Base-by-base conservation (phyloP, 345 rosid species). In the Populus euphratica region DNA sequence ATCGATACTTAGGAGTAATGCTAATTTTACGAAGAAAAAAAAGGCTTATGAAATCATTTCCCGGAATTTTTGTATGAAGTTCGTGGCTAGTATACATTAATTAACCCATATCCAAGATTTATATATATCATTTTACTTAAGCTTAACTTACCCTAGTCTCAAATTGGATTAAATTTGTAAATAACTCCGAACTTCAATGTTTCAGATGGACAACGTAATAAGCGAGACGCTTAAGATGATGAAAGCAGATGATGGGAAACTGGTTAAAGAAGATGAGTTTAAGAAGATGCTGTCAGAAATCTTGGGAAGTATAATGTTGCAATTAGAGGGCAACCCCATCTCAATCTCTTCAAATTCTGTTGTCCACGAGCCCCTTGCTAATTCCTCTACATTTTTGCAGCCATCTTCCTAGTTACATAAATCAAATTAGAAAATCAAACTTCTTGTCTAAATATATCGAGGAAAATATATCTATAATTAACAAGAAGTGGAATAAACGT, bases 301-400 rank as follows among this genome's bases (percentile, higher is more conserved):
- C 73, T 81, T 96, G 79, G 97, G 95, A 78, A 90, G 92, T 66
- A 75, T 92, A 68, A 90, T 96, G 99, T 77, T 92, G 84, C 97
- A 92, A 77, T 83, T 94, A 25, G 97, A 94, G 80, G 91, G 89
- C 47, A 89, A 69, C 74, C 91, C 95, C 13, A 87, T 96, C 49
- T 82, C 91, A 23, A 85, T 92, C 43, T 94, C 95, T 23, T 79
- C 93, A 2, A 90, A 91, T 81, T 88, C 97, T 17, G 99, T 94
- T 44, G 98, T 96, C 81, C 97, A 94, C 39, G 99, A 96, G 88
- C 97, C 99, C 16, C 92, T 91, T 6, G 80, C 87, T 16, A 33
- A 5, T 33, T 86, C 97, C 11, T 73, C 92, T 9, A 73, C 90
- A 27, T 86, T 92, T 74, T 80, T 91, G 80, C 88, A 81, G 76